Base-by-base conservation (phyloP, 2,329 filamentous ascomycete species). In the Hypoxylon sp. region DNA sequence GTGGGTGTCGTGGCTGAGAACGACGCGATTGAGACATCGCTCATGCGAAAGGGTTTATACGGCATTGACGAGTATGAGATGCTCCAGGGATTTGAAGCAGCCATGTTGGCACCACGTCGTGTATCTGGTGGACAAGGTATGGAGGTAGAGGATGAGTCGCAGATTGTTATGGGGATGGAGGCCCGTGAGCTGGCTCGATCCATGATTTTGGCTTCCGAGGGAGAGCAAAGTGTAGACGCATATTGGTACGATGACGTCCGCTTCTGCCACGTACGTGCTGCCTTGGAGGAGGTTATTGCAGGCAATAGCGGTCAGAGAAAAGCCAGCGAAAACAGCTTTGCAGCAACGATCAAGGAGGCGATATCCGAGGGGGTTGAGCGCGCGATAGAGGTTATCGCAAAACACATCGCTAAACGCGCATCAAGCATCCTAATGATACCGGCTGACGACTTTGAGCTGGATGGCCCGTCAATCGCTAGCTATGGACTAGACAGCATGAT, bases 401-500 rank as follows among this genome's bases (percentile, higher is more conserved):
- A 46, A 37, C 65, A 72, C 47, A 58, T 72, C 13, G 67, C 64
- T 4, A 62, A 65, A 19, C 63, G 65, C 15, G 34, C 73, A 46
- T 65, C 69, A 13, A 60, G 60, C 22, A 72, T 74, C n/a, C 48
- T 74, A 53, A 62, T 71, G 61, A 63, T 73, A 11, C 37, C 63
- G 1, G 20, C 56, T 6, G 72, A 71, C 1, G 60, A 43, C 3
- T 63, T 73, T 43, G 70, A 70, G 41, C 37, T 65, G 1, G 59
- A 67, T 4, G 67, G 65, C 7, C 24, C 8, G 19, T 73, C 73
- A 4, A 67, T 79, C n/a, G 74, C 71, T 2, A 64, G 55, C 17
- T 76, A 78, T 51, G 77, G 77, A 1, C 52, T 79, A 1, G 77
- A 79, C 62, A 75, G 72, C 64, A 78, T 79, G 77, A 71, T 78